Percentiles rank a stretch among this genome's conserved stretches.
These are phyloP conservation scores for Durusdinium trenchii DNA, from an alignment of 73 alveolate genomes.

Conservation along the genomic window DNA sequence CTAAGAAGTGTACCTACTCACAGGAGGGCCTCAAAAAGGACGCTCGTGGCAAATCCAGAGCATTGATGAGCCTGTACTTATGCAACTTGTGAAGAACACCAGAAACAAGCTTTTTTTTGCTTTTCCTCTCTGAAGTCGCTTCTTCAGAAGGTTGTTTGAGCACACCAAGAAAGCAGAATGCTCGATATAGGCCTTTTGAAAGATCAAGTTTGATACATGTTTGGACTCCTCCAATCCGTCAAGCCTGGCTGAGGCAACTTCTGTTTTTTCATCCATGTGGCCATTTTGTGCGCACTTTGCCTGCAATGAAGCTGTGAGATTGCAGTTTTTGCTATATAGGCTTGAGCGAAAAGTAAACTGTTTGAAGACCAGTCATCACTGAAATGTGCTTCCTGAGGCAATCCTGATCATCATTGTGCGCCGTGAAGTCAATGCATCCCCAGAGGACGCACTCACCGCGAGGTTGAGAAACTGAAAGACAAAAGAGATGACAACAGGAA, in stretches of 20 bases:
- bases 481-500: not conserved
- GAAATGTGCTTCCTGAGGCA: too few species aligned
- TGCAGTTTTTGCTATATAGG: not conserved
- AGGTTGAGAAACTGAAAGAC: not conserved
- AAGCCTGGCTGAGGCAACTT: slow-evolving; percentile 30
- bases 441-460: not conserved
- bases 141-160: too few species aligned
- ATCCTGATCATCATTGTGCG: slow-evolving; percentile 34
- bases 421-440: not conserved
- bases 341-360: not conserved
- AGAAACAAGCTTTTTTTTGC: not conserved
- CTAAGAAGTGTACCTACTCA: too few species aligned
- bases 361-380: too few species aligned
- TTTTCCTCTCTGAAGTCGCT: too few species aligned
- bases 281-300: slow-evolving; percentile 9
- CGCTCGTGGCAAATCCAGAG: slow-evolving; percentile 61
- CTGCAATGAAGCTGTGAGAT: not conserved
- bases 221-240: too few species aligned
- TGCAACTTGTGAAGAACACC: slow-evolving; percentile 1
- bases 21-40: slow-evolving; percentile 48
- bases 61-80: slow-evolving; percentile 28
- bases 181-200: too few species aligned
- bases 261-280: slow-evolving; percentile 45
- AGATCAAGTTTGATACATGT: too few species aligned
- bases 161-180: too few species aligned